These are phyloP conservation scores for Zymoseptoria pseudotritici DNA, from an alignment of 2,329 filamentous ascomycete genomes.

Conservation along the genomic window DNA sequence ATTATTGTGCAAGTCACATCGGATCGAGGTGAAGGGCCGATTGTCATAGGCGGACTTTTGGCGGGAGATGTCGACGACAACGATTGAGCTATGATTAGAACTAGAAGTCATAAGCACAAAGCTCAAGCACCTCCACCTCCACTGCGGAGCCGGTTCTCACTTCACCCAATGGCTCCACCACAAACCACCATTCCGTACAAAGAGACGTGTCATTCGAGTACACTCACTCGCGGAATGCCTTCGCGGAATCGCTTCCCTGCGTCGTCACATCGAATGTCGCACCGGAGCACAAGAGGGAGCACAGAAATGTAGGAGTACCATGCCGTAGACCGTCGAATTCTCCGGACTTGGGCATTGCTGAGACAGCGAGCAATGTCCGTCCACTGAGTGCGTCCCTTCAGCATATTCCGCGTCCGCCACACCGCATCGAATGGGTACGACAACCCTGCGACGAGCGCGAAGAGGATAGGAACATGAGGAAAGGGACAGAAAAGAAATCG, in stretches of 20 bases:
- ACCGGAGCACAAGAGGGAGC: neutral
- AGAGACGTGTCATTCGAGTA: neutral
- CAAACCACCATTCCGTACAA: neutral
- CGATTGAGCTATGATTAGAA: neutral
- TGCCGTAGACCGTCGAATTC: neutral
- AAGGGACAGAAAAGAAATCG: neutral
- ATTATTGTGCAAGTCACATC: neutral
- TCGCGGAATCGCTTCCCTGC: neutral
- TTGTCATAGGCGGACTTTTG: neutral
- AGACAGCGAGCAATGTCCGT: neutral
- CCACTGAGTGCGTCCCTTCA: neutral
- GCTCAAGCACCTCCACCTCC: neutral
- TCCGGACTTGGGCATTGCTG: neutral
- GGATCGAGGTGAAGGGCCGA: neutral
- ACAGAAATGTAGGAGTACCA: neutral
- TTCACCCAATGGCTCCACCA: neutral
- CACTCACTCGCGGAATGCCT: neutral
- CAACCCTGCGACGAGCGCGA: neutral
- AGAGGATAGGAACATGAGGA: neutral
- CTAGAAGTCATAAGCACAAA: neutral
- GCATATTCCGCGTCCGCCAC: neutral
- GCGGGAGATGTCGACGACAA: neutral
- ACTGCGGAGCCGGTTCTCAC: neutral
- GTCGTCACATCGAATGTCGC: neutral
- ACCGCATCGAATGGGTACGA: neutral